phyloP scores from a whole-genome alignment of 140 eudicot species.

The Cichorium intybus region DNA sequence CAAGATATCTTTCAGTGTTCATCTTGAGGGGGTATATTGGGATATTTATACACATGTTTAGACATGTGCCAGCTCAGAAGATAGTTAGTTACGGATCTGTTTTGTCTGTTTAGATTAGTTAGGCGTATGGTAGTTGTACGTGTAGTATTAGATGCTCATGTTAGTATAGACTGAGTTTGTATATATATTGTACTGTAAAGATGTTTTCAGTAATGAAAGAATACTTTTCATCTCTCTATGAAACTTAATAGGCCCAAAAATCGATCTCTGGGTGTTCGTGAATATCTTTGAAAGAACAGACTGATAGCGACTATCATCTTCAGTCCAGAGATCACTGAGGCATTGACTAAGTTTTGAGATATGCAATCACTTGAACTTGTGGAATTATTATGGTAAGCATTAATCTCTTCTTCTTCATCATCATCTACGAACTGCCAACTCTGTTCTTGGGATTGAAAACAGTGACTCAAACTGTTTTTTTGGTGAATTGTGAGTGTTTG shows the following conservation, averaged over 20 bases:
- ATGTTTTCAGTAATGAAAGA: too few species aligned
- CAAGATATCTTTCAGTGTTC: too few species aligned
- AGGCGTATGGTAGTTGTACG: too few species aligned
- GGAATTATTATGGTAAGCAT: constrained; percentile 40
- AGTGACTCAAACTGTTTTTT: constrained; percentile 28
- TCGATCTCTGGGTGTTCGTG: constrained; percentile 47
- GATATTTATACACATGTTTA: too few species aligned
- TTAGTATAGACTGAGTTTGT: too few species aligned
- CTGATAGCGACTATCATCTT: constrained; percentile 56
- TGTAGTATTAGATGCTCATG: too few species aligned
- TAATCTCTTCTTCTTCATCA: constrained; percentile 32
- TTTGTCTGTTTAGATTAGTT: too few species aligned
- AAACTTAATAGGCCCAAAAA: constrained; percentile 36
- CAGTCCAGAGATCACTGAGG: constrained; percentile 27
- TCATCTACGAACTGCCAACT: constrained; percentile 65
- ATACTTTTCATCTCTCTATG: too few species aligned
- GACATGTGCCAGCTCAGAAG: too few species aligned
- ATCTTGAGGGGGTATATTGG: too few species aligned
- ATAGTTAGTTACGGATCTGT: too few species aligned
- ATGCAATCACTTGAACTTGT: constrained; percentile 59
- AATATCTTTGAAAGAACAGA: constrained; percentile 56
- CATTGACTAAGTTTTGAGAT: constrained; percentile 45
- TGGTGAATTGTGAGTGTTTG: constrained; percentile 27
- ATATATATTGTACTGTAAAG: too few species aligned
- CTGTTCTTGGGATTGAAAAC: constrained; percentile 44